Conservation (phyloP, 2,329 filamentous ascomycete genomes). For the Fusarium keratoplasticum region DNA sequence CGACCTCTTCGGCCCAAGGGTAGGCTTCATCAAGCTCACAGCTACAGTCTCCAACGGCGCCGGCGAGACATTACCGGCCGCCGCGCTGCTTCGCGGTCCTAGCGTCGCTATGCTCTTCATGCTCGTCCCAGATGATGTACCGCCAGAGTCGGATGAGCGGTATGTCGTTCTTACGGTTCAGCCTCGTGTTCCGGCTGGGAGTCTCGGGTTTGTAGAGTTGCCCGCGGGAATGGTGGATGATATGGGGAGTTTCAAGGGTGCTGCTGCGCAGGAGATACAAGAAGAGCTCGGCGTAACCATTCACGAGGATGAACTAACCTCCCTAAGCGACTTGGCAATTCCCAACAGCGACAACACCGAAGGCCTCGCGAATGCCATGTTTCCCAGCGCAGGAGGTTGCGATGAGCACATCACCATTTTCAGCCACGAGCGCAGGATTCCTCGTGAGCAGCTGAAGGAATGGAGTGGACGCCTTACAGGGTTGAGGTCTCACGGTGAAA, state of each 20-base stretch:
- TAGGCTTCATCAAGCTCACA: conserved; percentile 69
- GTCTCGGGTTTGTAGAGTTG: conserved; percentile 66
- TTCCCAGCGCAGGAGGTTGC: conserved; percentile 68
- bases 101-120: conserved; percentile 71
- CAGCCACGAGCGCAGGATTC: conserved; percentile 64
- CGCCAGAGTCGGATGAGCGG: conserved; percentile 56
- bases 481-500: conserved; percentile 68
- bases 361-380: conserved; percentile 62
- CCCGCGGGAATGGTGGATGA: conserved; percentile 71
- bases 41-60: conserved; percentile 60
- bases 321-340: conserved; percentile 63
- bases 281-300: conserved; percentile 70
- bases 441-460: conserved; percentile 60
- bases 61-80: conserved; percentile 64
- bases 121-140: conserved; percentile 63
- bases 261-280: conserved; percentile 69
- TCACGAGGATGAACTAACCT: conserved; percentile 57
- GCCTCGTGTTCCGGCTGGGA: conserved; percentile 66
- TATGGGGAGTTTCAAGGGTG: conserved; percentile 65
- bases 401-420: conserved; percentile 72
- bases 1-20: conserved; percentile 60
- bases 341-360: conserved; percentile 41
- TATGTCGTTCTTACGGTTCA: conserved; percentile 71
- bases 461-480: conserved; percentile 71
- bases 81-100: conserved; percentile 69